Percentiles rank a stretch among this genome's conserved stretches.
These are phyloP conservation scores for Solanum sitiens DNA, from an alignment of 257 asterid species.

Conservation along the genomic window DNA sequence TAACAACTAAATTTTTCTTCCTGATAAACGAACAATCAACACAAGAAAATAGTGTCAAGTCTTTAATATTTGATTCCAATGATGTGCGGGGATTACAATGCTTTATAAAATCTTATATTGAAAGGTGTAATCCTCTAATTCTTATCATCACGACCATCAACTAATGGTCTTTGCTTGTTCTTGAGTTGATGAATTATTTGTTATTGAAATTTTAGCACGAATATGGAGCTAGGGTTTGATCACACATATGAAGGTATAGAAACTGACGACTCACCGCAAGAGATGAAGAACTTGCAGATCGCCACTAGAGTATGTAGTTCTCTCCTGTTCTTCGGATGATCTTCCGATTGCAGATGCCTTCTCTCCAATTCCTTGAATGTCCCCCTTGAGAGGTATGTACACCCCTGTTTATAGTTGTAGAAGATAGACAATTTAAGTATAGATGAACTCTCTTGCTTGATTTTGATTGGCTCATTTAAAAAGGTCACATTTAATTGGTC, in stretches of 20 bases:
- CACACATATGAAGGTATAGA: neutral
- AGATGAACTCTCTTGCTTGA: neutral
- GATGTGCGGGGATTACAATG: neutral
- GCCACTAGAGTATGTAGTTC: neutral
- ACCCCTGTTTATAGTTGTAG: neutral
- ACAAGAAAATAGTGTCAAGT: too few species aligned
- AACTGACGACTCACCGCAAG: neutral
- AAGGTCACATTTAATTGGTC: neutral
- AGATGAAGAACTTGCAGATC: neutral
- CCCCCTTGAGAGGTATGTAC: neutral
- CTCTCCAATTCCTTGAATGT: neutral
- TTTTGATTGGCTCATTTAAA: neutral
- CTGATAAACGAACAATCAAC: neutral
- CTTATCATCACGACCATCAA: too few species aligned
- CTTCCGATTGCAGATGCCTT: neutral
- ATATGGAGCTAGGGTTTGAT: neutral
- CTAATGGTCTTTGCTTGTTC: too few species aligned
- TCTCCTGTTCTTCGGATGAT: neutral
- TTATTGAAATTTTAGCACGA: neutral
- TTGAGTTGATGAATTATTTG: neutral
- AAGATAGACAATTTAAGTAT: neutral
- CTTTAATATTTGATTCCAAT: neutral
- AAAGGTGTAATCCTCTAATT: neutral
- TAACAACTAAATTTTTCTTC: neutral
- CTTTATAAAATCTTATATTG: neutral